Evolutionary conservation across 805 yeast species (phyloP).

Genomic region (Helenozyma baotianmanensis): DNA sequence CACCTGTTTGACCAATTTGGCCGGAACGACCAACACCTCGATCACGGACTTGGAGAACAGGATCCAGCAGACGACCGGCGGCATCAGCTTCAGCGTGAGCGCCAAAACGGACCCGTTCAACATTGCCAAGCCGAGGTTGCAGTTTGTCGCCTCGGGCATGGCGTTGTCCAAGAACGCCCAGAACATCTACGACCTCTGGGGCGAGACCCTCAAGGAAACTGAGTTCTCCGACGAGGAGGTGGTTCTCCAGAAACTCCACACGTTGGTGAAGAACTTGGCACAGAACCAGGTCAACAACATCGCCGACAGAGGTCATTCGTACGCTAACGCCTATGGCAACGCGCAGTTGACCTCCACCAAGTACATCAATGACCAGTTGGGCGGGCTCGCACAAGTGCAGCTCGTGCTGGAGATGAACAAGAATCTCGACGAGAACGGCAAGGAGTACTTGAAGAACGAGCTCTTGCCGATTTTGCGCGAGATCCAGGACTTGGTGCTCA

Average conservation of each 20-base stretch:
- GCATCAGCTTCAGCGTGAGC: slow-evolving; percentile 60
- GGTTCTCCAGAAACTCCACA: slow-evolving; percentile 59
- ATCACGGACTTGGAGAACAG: slow-evolving; percentile 83
- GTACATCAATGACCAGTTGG: slow-evolving; percentile 55
- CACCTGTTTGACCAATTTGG: slow-evolving; percentile 72
- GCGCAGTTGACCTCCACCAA: slow-evolving; percentile 59
- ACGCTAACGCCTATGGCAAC: slow-evolving; percentile 65
- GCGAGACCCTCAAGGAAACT: slow-evolving; percentile 64
- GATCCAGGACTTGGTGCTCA: slow-evolving; percentile 43
- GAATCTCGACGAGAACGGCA: slow-evolving; percentile 40
- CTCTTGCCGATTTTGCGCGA: slow-evolving; percentile 61
- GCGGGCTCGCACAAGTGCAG: slow-evolving; percentile 75
- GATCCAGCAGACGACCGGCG: slow-evolving; percentile 81
- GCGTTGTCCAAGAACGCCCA: slow-evolving; percentile 61
- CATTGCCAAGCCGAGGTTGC: slow-evolving; percentile 45
- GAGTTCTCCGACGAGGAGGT: slow-evolving; percentile 48
- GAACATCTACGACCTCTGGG: slow-evolving; percentile 61
- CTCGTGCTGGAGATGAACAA: slow-evolving; percentile 59
- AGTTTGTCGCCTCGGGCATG: slow-evolving; percentile 61
- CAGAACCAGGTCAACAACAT: slow-evolving; percentile 74
- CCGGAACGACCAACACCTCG: slow-evolving; percentile 67
- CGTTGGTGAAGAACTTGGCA: slow-evolving; percentile 67
- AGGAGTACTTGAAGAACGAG: slow-evolving; percentile 35
- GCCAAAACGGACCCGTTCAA: slow-evolving; percentile 52
- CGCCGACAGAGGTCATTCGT: slow-evolving; percentile 85